A percentile compares a stretch with the other conserved stretches of the same genome.
These are phyloP conservation scores for Metschnikowia borealis DNA, from an alignment of 805 yeast species.

Conservation along the genomic window DNA sequence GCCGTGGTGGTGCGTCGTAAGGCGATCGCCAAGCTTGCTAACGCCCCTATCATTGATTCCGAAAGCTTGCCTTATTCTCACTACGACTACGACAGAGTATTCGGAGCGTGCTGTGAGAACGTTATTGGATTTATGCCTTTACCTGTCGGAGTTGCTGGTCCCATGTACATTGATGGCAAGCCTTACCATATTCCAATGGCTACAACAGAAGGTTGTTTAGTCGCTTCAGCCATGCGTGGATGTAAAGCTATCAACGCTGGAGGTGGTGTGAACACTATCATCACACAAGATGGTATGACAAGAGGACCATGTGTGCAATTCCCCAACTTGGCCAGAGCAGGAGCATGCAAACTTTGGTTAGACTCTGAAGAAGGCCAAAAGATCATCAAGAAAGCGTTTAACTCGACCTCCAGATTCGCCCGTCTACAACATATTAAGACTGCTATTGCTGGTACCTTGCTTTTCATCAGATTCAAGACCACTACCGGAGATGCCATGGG, in stretches of 20 bases:
- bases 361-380: slow-evolving; percentile 93
- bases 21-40: slow-evolving; percentile 80
- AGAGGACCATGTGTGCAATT: slow-evolving; percentile 98
- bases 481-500: slow-evolving; percentile 99
- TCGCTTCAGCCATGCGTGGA: slow-evolving; percentile 98
- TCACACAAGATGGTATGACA: slow-evolving; percentile 97
- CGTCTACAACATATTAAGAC: slow-evolving; percentile 87
- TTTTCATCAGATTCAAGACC: slow-evolving; percentile 92
- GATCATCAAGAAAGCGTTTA: slow-evolving; percentile 79
- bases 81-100: slow-evolving; percentile 92
- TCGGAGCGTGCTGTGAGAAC: slow-evolving; percentile 98
- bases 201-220: slow-evolving; percentile 97
- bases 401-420: slow-evolving; percentile 96
- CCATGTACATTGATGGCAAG: slow-evolving; percentile 83
- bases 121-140: slow-evolving; percentile 95
- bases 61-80: slow-evolving; percentile 70
- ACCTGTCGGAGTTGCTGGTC: slow-evolving; percentile 98
- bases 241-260: slow-evolving; percentile 97
- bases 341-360: slow-evolving; percentile 91
- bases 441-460: slow-evolving; percentile 87
- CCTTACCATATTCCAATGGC: slow-evolving; percentile 97
- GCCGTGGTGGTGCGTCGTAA: slow-evolving; percentile 93
- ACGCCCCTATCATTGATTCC: slow-evolving; percentile 73
- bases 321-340: slow-evolving; percentile 79
- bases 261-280: slow-evolving; percentile 90